Base-by-base conservation (phyloP, 2,329 filamentous ascomycete species). In the Spiromastix sp. region DNA sequence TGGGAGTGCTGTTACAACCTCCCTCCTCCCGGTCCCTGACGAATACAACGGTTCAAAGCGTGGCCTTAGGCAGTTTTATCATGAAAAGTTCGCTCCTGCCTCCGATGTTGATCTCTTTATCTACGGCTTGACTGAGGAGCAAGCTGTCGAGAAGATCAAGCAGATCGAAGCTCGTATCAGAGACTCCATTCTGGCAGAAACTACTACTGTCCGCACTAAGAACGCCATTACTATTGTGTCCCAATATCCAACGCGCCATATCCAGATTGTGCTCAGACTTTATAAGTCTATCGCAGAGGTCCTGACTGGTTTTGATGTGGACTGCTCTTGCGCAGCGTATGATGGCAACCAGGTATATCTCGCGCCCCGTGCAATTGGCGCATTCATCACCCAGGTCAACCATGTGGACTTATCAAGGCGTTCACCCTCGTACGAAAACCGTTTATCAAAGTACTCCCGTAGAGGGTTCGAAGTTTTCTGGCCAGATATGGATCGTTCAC, bases 21-120 rank as follows among this genome's bases (percentile, higher is more conserved):
- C 79, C 32, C 67, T 93, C 21, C 60, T 93, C 10, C 81, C 84
- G 0, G 74, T 85, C 4, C 79, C 79, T 4, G 59, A 71, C 2
- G 59, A 75, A 42, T 75, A 77, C 56, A 70, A 66, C 32, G 9
- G 30, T 18, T 42, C 43, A 11, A 33, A 36, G 19, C 38, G 38
- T 20, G 36, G 36, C 12, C 20, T 66, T 52, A 65, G 79, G 52
- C 65, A 79, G 59, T 93, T 85, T 55, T 93, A 89, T 46, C 85
- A 93, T 49, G 76, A 87, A 49, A 75, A 77, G 41, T 73, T 89
- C 43, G 82, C 81, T 8, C 85, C 85, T 0, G 84, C 85, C 1
- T 89, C 83, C 3, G 85, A 93, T 55, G 81, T 93, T 7, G 85
- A 93, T 54, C 68, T 93, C 2, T 93, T 93, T 53, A 61, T 93